These are phyloP conservation scores for Antrodiella citrinella DNA, from an alignment of 768 basidiomycete genomes.

Conservation along the genomic window DNA sequence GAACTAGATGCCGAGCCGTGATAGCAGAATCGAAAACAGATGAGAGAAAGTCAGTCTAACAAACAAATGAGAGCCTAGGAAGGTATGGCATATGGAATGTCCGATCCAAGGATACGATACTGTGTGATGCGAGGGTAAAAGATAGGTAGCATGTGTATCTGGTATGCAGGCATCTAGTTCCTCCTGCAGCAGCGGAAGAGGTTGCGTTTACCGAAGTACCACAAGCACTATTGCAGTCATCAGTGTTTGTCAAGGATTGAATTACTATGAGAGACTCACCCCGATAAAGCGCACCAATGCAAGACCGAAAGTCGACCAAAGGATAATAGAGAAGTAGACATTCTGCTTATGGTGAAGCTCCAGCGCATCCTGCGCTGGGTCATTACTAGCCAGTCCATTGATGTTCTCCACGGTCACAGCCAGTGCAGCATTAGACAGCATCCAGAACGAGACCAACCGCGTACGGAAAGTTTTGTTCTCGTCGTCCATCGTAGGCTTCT, in stretches of 20 bases:
- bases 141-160: not conserved
- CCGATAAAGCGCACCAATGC: conserved; percentile 68
- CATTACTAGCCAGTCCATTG: conserved; percentile 46
- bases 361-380: conserved; percentile 33
- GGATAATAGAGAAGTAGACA: conserved; percentile 67
- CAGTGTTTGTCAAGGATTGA: not conserved
- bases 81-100: conserved; percentile 5
- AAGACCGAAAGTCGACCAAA: conserved; percentile 73
- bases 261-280: conserved; percentile 35
- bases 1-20: not conserved
- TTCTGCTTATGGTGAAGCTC: conserved; percentile 37
- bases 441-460: conserved; percentile 77
- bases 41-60: not conserved
- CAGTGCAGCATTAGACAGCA: conserved; percentile 62
- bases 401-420: conserved; percentile 72
- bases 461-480: conserved; percentile 91
- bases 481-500: conserved; percentile 83
- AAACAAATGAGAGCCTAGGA: not conserved
- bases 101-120: conserved; percentile 4
- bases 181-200: conserved; percentile 75
- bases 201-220: conserved; percentile 77
- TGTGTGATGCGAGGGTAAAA: not conserved
- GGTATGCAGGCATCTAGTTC: conserved; percentile 36
- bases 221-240: conserved; percentile 59
- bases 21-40: not conserved